phyloP scores from a whole-genome alignment of 2,329 filamentous ascomycete genomes.

The Diaporthe eres region DNA sequence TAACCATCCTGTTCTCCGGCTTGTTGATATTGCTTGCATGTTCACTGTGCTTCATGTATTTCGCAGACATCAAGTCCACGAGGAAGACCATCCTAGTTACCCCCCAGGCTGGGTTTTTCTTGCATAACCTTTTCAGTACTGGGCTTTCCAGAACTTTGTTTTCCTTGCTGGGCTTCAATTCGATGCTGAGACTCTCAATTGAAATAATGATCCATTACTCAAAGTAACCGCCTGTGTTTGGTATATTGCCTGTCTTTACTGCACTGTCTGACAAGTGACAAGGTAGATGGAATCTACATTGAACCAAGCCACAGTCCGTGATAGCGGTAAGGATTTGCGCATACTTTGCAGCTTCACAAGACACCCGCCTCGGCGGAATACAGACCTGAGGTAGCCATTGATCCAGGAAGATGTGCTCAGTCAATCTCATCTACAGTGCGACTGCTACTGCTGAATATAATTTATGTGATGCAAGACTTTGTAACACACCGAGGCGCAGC shows the following conservation, averaged over 20 bases:
- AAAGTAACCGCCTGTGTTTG: not conserved
- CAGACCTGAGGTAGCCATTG: not conserved
- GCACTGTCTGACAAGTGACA: not conserved
- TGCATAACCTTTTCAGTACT: not conserved
- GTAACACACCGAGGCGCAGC: not conserved
- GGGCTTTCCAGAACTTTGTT: not conserved
- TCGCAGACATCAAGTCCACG: not conserved
- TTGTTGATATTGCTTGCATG: too few relatives aligned
- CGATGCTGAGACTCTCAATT: not conserved
- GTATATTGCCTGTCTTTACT: not conserved
- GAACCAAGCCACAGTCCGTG: not conserved
- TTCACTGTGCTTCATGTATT: not conserved
- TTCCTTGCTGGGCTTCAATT: not conserved
- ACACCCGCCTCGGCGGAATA: fast-evolving
- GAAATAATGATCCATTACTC: not conserved
- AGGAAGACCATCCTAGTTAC: not conserved
- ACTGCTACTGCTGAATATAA: not conserved
- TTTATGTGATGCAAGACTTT: not conserved
- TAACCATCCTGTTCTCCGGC: too few relatives aligned
- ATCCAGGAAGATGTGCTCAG: not conserved
- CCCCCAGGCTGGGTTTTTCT: too few relatives aligned
- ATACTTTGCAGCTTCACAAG: not conserved
- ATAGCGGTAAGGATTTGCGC: too few relatives aligned
- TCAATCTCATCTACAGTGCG: not conserved
- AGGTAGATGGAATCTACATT: not conserved